Conservation (phyloP, 2,329 filamentous ascomycete genomes). For the Lasiodiplodia citricola region DNA sequence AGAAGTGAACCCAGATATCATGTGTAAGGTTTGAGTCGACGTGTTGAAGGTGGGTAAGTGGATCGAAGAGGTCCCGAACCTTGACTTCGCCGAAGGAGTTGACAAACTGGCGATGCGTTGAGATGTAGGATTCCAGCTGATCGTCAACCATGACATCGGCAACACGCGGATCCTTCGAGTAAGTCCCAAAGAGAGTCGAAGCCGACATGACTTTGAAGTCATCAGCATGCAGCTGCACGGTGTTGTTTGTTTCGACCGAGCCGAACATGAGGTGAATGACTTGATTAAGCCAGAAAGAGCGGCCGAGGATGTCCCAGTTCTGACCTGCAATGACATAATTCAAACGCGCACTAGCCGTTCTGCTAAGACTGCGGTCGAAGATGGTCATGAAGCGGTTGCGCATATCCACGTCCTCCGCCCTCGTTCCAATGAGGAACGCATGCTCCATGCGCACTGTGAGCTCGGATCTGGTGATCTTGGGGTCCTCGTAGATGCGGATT, state of each 20-base stretch:
- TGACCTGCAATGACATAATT: conserved; percentile 89
- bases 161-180: conserved; percentile 70
- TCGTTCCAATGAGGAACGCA: conserved; percentile 93
- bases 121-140: conserved; percentile 79
- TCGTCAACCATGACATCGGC: conserved; percentile 76
- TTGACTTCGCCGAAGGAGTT: conserved; percentile 83
- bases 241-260: conserved; percentile 83
- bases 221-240: conserved; percentile 77
- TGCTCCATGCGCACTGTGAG: conserved; percentile 97
- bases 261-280: conserved; percentile 92
- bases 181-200: conserved; percentile 74
- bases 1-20: conserved; percentile 87
- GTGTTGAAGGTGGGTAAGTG: conserved; percentile 90
- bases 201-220: conserved; percentile 82
- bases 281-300: conserved; percentile 97
- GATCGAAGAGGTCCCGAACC: conserved; percentile 86
- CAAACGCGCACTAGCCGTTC: conserved; percentile 84
- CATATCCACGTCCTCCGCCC: conserved; percentile 94
- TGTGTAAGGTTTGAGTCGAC: conserved; percentile 81
- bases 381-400: conserved; percentile 95
- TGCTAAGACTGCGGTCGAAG: conserved; percentile 93
- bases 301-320: conserved; percentile 94
- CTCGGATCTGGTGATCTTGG: conserved; percentile 92
- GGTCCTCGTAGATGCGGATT: conserved; percentile 97
- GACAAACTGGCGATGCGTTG: conserved; percentile 81